Evolutionary conservation across 768 basidiomycete species (phyloP), one percentile per base, ranked within the genome.

Genomic region (Boletales sp.): DNA sequence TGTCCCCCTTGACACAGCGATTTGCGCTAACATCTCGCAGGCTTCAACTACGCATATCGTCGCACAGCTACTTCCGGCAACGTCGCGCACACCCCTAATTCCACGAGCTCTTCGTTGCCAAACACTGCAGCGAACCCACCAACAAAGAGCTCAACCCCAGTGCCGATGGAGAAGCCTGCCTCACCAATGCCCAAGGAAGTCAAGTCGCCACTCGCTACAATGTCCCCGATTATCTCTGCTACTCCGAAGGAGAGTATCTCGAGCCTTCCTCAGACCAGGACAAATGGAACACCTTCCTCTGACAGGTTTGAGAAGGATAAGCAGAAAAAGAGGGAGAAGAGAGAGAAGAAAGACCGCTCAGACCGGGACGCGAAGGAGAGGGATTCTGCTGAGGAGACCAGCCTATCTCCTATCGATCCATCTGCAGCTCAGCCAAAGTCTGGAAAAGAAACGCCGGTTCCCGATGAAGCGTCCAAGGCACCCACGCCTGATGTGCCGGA

Each of bases 11-110:
- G 28, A 21, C 28, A 14, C 17, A 38, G 21, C 4, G 21, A 36
- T 15, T 39, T 45, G 33, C 12, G 6, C 50, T 62, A 19, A 67
- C 5, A 25, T 31, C 14, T 18, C 2, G 50, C 19, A 94, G 93
- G 94, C 32, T 94, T 98, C 76, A 96, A 98, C 72, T 99, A 93
- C 57, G 90, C 90, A 2, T 95, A 95, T 68, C 85, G 94, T 51
- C 84, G 87, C 48, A 83, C 83, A 5, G 80, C 84, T 31, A 80
- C 70, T 4, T 71, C 76, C 3, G 70, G 71, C 8, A 76, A 83
- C 18, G 69, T 75, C 10, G 72, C 72, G 2, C 76, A 79, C 17
- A 87, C 84, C 0, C 83, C 86, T 5, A 80, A 72, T 59, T 79
- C 84, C 7, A 67, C 76, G 7, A 74, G 76, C 1, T 77, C 81